Evolutionary conservation across 2,329 filamentous ascomycete species (phyloP), one percentile per base, ranked within the genome.

Genomic region (Graphilbum fragrans): DNA sequence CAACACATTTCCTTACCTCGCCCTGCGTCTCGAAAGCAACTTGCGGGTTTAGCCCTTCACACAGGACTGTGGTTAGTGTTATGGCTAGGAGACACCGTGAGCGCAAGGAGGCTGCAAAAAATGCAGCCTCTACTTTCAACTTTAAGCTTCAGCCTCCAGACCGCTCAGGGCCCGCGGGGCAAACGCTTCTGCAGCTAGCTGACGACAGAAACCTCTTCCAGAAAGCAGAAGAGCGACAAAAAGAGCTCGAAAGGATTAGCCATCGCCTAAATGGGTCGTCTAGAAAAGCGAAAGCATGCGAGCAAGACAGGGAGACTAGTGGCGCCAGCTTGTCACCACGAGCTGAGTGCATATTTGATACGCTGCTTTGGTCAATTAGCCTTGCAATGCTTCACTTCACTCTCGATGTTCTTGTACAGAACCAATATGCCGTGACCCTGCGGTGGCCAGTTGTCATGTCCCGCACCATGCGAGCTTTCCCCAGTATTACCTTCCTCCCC

Each of bases 331-430:
- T 74, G 1, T 61, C 66, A 0, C 65, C 70, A 16, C 53, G 56
- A 0, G 64, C 63, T 8, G 72, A 77, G 42, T 64, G 70, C 23
- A 50, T 74, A 37, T 58, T 77, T 46, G 76, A 81, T 31, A 61
- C 73, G 0, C 27, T 72, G 3, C 60, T 81, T 20, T 81, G 72
- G 71, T 69, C 66, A 7, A 60, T 74, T 11, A 77, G 76, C 47
- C 60, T 92, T 51, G 67, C 74, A 12, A 83, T 80, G 66, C 60
- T 88, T 39, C 82, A 90, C 55, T 79, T 87, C 50, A 86, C 81
- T 0, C 69, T 92, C 40, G 84, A 90, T 54, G 77, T 87, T 31
- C 66, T 92, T 11, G 82, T 87, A 19, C 82, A 86, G 56, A 72
- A 80, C 50, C 85, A 92, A 59, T 92, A 86, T 53, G 74, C 77